phyloP scores from a whole-genome alignment of 805 yeast species.

The Hanseniaspora jakobsenii region DNA sequence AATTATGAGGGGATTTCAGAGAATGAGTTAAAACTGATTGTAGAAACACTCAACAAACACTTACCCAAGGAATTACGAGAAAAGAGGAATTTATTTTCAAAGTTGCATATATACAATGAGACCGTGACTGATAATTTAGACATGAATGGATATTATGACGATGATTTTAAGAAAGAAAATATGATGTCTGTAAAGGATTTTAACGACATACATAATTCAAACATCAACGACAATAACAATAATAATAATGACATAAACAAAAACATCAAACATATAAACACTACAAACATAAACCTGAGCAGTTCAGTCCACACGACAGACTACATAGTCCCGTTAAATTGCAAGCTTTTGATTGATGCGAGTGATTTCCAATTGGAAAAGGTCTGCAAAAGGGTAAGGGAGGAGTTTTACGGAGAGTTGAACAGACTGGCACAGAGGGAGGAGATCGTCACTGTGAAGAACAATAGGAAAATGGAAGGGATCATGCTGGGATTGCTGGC shows the following conservation, averaged over 20 bases:
- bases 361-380: not conserved
- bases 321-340: constrained; percentile 9
- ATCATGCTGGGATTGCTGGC: constrained; percentile 10
- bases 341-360: constrained; percentile 8
- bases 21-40: constrained; percentile 18
- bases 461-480: constrained; percentile 9
- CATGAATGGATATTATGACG: too few relatives aligned
- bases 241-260: not conserved
- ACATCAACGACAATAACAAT: not conserved
- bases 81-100: not conserved
- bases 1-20: constrained; percentile 31
- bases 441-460: not conserved
- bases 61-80: constrained; percentile 1
- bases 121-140: too few relatives aligned
- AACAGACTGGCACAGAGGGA: constrained; percentile 1
- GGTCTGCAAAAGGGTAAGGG: constrained; percentile 5
- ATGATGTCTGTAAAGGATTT: too few relatives aligned
- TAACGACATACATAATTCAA: too few relatives aligned
- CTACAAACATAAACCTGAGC: constrained; percentile 1
- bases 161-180: too few relatives aligned
- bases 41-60: constrained; percentile 7
- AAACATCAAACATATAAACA: not conserved
- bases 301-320: not conserved
- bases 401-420: constrained; percentile 12
- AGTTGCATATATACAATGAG: constrained; percentile 14